A percentile compares a stretch with the other conserved stretches of the same genome.
phyloP scores from a whole-genome alignment of 106 monocot species.

The Dioscorea dumetorum region DNA sequence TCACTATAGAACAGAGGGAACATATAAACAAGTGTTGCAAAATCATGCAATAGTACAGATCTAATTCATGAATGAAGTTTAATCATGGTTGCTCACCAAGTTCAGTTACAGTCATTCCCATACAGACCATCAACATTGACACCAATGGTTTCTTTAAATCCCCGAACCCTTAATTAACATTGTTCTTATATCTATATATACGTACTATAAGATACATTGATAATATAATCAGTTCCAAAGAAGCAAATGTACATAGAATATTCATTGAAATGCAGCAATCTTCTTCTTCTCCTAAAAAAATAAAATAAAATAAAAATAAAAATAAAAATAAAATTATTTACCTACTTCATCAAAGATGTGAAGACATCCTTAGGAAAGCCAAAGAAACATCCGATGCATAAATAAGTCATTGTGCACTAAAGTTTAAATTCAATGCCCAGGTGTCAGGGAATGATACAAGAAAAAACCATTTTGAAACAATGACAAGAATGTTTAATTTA shows the following conservation, averaged over 20 bases:
- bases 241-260: background rate
- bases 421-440: no score
- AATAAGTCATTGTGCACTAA: no score
- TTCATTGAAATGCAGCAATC: background rate
- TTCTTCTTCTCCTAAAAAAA: background rate
- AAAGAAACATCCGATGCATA: no score
- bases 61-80: background rate
- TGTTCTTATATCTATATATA: background rate
- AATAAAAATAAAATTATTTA: no score
- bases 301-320: no score
- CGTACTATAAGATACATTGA: background rate
- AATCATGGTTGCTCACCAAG: background rate
- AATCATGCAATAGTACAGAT: background rate
- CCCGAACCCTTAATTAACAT: background rate
- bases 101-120: constrained; percentile 13
- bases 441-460: no score
- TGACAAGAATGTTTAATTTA: no score
- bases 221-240: background rate
- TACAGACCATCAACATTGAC: background rate
- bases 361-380: no score
- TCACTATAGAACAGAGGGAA: background rate
- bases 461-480: no score
- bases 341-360: no score
- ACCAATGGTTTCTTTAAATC: background rate
- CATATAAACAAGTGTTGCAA: background rate